phyloP scores from a whole-genome alignment of 2,329 filamentous ascomycete genomes.

The Monosporascus sp. region DNA sequence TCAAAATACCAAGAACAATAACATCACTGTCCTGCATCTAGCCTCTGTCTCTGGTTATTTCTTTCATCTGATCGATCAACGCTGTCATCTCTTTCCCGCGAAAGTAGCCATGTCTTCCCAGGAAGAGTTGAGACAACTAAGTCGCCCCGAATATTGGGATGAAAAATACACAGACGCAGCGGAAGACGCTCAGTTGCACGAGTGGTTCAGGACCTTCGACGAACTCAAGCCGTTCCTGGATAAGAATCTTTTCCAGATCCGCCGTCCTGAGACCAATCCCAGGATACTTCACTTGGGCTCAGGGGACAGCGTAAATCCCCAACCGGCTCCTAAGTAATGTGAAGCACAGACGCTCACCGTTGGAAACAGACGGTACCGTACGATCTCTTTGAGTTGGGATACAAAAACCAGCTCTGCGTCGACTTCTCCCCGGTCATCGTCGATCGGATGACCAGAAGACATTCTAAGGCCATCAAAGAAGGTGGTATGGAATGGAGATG shows the following conservation, averaged over 20 bases:
- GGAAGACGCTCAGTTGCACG: constrained; percentile 36
- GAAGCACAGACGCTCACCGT: not conserved
- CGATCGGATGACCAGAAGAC: constrained; percentile 42
- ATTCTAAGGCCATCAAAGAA: constrained; percentile 23
- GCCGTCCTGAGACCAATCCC: constrained; percentile 27
- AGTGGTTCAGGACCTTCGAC: constrained; percentile 48
- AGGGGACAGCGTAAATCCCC: constrained; percentile 47
- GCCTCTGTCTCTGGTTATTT: too few species aligned
- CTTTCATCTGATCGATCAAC: too few species aligned
- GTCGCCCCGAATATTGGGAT: constrained; percentile 45
- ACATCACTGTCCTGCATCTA: too few species aligned
- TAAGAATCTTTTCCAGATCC: constrained; percentile 32
- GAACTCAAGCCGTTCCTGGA: constrained; percentile 43
- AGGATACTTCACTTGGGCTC: constrained; percentile 51
- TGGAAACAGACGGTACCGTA: constrained; percentile 41
- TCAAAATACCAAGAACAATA: too few species aligned
- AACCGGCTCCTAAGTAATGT: not conserved
- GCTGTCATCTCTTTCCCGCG: too few species aligned
- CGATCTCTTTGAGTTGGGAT: constrained; percentile 41
- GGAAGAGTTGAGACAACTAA: constrained; percentile 16
- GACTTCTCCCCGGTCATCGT: constrained; percentile 53
- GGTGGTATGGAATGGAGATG: constrained; percentile 41
- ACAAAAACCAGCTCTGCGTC: constrained; percentile 46
- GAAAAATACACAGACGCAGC: constrained; percentile 36
- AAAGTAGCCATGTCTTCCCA: too few species aligned